Evolutionary conservation across 129 eudicot genomes (phyloP).

Genomic region (Heracleum sosnowskyi): DNA sequence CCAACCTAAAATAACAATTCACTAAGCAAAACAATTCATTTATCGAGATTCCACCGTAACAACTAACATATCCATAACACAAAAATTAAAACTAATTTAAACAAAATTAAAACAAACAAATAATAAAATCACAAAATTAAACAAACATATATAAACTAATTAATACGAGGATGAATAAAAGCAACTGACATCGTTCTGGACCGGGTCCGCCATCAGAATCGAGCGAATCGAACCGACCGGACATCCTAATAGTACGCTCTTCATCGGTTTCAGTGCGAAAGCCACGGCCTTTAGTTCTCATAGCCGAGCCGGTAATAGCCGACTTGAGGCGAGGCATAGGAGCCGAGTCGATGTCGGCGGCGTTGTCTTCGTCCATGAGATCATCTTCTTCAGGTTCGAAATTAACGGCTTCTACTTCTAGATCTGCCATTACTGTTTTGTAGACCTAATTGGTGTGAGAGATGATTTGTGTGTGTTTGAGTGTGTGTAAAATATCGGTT

Average conservation of each 20-base stretch:
- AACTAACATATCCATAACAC: background rate
- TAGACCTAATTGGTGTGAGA: too few relatives aligned
- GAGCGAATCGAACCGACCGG: constrained; percentile 81
- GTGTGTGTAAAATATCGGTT: too few relatives aligned
- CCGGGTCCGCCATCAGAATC: constrained; percentile 89
- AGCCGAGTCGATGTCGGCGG: constrained; percentile 35
- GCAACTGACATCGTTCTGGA: constrained; percentile 73
- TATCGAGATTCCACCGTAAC: too few relatives aligned
- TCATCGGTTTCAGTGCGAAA: constrained; percentile 74
- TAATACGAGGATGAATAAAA: background rate
- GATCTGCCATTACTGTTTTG: constrained; percentile 45
- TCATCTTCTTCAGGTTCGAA: constrained; percentile 97
- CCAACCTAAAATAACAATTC: too few relatives aligned
- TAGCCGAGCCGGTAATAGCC: constrained; percentile 65
- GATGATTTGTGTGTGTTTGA: too few relatives aligned
- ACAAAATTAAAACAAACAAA: background rate
- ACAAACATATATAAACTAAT: background rate
- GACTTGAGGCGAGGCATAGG: constrained; percentile 72
- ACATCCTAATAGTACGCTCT: constrained; percentile 60
- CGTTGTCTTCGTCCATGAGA: constrained; percentile 91
- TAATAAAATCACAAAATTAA: background rate
- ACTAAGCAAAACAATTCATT: too few relatives aligned
- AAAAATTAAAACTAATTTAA: background rate
- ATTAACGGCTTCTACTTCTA: constrained; percentile 81
- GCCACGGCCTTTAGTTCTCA: constrained; percentile 89